Base-by-base conservation (phyloP, 2,329 filamentous ascomycete genomes). In the Clonostachys rosea region DNA sequence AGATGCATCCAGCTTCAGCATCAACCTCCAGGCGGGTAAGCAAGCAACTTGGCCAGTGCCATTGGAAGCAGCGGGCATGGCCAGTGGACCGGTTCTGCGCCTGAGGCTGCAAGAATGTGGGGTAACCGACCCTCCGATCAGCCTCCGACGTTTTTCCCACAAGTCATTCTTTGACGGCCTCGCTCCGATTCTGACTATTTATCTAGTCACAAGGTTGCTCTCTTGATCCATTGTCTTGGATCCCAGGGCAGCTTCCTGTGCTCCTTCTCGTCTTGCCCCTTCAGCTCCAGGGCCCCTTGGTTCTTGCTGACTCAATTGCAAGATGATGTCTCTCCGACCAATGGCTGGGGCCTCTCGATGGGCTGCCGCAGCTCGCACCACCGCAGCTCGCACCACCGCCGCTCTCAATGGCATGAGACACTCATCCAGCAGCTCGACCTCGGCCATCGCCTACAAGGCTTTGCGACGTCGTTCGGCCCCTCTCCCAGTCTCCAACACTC, bases 381-480 rank as follows among this genome's bases (percentile, higher is more conserved):
- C 42, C 35, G 46, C 46, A 33, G 17, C 52, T 18, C 53, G n/a
- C 9, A 40, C 40, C 20, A 18, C 42, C 35, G 46, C 46, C 40
- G 17, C 52, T 18, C 53, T 59, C 47, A 54, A 62, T 40, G 59
- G 63, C 43, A 55, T 65, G 45, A 67, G 71, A 55, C 54, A 59
- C 35, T 72, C 73, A 52, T 75, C 65, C 68, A 83, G 71, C 63
- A 87, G 83, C 54, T 95, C 91, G 47, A 97, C 92, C 56, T 94
- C 91, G 47, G 92, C 94, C 53, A 83, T 97, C 54, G 91, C 91
- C 61, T 97, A 97, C 83, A 99, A 99, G 78, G 90, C 92, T 49
- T 81, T 97, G 53, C 92, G 96, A 64, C 88, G 91, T 60, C 89
- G 92, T 55, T 88, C 92, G 51, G 86, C 89, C 17, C 89, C 91